Evolutionary conservation across 192 early-diverging fungal genomes (phyloP).

Genomic region (Rhizoclosmatium globosum): DNA sequence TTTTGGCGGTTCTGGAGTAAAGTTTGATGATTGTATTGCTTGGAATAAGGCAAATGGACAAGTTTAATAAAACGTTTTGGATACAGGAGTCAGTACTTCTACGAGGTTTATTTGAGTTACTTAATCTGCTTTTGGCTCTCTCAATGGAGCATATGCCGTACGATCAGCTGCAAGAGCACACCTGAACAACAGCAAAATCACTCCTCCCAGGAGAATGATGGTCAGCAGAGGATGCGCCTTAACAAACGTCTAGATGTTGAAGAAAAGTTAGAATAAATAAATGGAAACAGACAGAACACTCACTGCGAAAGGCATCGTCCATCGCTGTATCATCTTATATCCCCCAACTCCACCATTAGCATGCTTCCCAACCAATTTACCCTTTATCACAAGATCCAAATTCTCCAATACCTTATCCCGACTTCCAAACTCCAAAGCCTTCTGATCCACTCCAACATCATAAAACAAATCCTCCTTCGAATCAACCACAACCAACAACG

Average conservation of each 20-base stretch:
- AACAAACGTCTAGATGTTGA: too few species aligned
- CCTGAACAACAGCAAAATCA: too few species aligned
- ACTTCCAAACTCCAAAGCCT: not conserved
- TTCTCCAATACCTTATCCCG: slow-evolving; percentile 7
- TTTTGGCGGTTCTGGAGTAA: slow-evolving; percentile 89
- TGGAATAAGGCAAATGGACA: slow-evolving; percentile 43
- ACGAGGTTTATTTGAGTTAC: too few species aligned
- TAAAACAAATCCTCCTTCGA: slow-evolving; percentile 54
- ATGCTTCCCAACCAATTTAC: slow-evolving; percentile 1
- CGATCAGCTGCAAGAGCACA: too few species aligned
- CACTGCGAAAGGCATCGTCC: slow-evolving; percentile 2
- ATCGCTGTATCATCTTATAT: not conserved
- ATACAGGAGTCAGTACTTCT: too few species aligned
- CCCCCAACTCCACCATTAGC: not conserved
- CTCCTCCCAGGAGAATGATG: too few species aligned
- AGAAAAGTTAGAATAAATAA: too few species aligned
- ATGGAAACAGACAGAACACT: not conserved
- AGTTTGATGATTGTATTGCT: slow-evolving; percentile 71
- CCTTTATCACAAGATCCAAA: not conserved
- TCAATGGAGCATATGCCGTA: too few species aligned
- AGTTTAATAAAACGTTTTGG: too few species aligned
- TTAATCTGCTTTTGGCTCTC: too few species aligned
- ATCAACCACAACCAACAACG: slow-evolving; percentile 49
- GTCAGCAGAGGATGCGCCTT: too few species aligned
- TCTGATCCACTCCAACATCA: slow-evolving; percentile 29